Percentiles rank a stretch among this genome's conserved stretches.
Conservation (phyloP, 78 protist genomes). For the Dictyostelium brefeldianum region DNA sequence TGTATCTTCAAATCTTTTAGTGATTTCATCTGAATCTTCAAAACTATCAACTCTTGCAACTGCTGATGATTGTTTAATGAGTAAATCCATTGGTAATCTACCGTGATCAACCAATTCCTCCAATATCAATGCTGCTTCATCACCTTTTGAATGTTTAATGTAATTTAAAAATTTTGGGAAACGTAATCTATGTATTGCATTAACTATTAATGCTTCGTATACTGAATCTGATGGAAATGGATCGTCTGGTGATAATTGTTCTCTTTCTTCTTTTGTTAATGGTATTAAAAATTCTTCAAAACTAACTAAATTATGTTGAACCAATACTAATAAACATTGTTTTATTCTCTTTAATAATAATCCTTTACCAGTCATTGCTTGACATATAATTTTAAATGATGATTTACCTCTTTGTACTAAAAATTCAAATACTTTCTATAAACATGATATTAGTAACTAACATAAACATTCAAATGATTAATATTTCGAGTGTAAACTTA, state of each 20-base stretch:
- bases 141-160: slow-evolving; percentile 26
- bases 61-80: slow-evolving; percentile 27
- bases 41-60: not conserved
- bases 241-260: not conserved
- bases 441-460: too few species aligned
- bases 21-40: slow-evolving; percentile 13
- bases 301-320: slow-evolving; percentile 60
- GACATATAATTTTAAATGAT: slow-evolving; percentile 3
- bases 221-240: slow-evolving; percentile 31
- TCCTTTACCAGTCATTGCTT: slow-evolving; percentile 10
- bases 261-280: not conserved
- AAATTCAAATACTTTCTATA: slow-evolving; percentile 53
- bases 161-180: slow-evolving; percentile 54
- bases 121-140: slow-evolving; percentile 35
- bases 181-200: slow-evolving; percentile 77
- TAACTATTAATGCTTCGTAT: slow-evolving; percentile 19
- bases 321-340: slow-evolving; percentile 44
- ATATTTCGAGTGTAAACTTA: too few species aligned
- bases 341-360: slow-evolving; percentile 3
- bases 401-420: slow-evolving; percentile 71
- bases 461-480: too few species aligned
- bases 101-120: slow-evolving; percentile 72
- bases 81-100: slow-evolving; percentile 65
- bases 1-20: slow-evolving; percentile 51
- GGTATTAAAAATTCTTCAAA: slow-evolving; percentile 41